Evolutionary conservation across 305 asterid genomes (phyloP), one percentile per base, ranked within the genome.

Genomic region (Plantago lanceolata): DNA sequence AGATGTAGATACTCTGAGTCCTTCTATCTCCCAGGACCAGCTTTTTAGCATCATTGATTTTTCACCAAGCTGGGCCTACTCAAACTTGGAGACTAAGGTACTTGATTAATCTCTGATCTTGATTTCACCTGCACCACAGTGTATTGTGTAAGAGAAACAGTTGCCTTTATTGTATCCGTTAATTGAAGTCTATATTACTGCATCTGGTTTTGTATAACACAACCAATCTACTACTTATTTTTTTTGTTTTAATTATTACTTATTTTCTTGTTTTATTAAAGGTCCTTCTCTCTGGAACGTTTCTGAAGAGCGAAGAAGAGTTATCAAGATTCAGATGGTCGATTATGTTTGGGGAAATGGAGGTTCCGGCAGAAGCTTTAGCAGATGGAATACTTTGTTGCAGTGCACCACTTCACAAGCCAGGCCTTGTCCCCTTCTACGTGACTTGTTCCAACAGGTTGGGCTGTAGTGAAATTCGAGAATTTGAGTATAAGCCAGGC

Each of bases 401-500:
- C 75, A 58, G 65, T 75, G 82, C 94, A 44, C 97, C 98, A 51
- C 76, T 72, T 8, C 95, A 84, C 72, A 80, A 76, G 74, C 79
- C 93, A 72, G 96, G 95, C 54, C 55, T 64, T 59, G 93, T 92
- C 53, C 90, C 96, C 56, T 85, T 89, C 72, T 92, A 87, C 65
- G 71, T 89, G 65, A 89, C 96, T 44, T 78, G 89, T 76, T 89
- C 96, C 52, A 89, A 89, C 77, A 85, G 96, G 67, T 73, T 81
- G 79, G 95, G 94, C 57, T 86, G 98, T 79, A 91, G 98, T 71
- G 95, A 91, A 80, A 72, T 91, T 59, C 84, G 95, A 29, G 98
- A 88, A 73, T 91, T 91, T 54, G 96, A 91, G 80, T 91, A 76
- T 73, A 78, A 86, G 63, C 68, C 28, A 70, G 81, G 79, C 69